Evolutionary conservation across 352 stramenopile species (phyloP).

Genomic region (Globisporangium uncinulatum): DNA sequence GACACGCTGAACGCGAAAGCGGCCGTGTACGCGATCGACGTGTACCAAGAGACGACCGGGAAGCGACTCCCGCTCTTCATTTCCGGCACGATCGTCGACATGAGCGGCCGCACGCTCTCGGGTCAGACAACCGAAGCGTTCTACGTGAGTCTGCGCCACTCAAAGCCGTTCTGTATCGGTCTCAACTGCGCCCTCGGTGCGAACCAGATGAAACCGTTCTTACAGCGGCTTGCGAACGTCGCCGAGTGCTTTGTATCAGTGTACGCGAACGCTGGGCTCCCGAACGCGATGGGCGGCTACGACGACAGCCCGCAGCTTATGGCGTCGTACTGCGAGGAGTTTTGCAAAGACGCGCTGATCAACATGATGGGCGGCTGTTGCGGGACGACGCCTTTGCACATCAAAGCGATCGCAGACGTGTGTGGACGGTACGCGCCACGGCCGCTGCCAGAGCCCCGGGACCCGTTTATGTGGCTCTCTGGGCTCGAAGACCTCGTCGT

Average conservation of each 20-base stretch:
- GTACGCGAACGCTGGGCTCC: slow-evolving; percentile 96
- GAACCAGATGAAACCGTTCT: slow-evolving; percentile 95
- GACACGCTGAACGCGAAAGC: slow-evolving; percentile 98
- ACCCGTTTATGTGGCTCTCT: slow-evolving; percentile 95
- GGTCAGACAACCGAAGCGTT: slow-evolving; percentile 97
- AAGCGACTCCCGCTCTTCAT: slow-evolving; percentile 95
- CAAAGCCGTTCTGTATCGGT: slow-evolving; percentile 95
- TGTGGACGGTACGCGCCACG: slow-evolving; percentile 74
- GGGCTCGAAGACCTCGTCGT: slow-evolving; percentile 93
- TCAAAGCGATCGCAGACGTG: slow-evolving; percentile 87
- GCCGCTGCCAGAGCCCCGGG: slow-evolving; percentile 71
- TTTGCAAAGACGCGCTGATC: slow-evolving; percentile 92
- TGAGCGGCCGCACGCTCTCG: slow-evolving; percentile 94
- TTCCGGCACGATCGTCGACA: slow-evolving; percentile 95
- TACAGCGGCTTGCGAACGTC: slow-evolving; percentile 87
- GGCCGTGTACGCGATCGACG: slow-evolving; percentile 91
- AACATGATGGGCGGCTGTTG: slow-evolving; percentile 98
- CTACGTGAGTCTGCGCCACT: slow-evolving; percentile 94
- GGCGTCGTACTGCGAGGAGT: slow-evolving; percentile 91
- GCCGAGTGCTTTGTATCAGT: slow-evolving; percentile 96
- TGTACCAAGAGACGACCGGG: slow-evolving; percentile 90
- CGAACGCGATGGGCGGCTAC: slow-evolving; percentile 97
- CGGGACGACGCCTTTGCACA: slow-evolving; percentile 93
- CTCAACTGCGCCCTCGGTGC: slow-evolving; percentile 96
- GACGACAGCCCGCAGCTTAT: slow-evolving; percentile 93